Evolutionary conservation across 176 grass and related monocot species (phyloP).

Genomic region (Oryza meyeriana): DNA sequence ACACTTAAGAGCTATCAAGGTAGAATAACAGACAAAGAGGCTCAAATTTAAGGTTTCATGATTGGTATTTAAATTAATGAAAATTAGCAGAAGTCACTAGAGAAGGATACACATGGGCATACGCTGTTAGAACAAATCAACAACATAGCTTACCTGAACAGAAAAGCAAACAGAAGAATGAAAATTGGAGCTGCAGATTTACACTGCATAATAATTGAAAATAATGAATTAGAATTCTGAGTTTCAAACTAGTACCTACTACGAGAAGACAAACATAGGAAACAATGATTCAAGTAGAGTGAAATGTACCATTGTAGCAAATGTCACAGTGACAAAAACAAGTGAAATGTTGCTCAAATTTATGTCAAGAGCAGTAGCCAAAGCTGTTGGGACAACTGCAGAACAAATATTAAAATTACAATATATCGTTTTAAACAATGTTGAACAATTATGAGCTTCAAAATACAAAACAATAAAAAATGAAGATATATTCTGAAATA

Average conservation of each 20-base stretch:
- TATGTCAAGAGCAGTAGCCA: conserved; percentile 91
- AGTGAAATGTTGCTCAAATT: conserved; percentile 97
- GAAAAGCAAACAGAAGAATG: conserved; percentile 94
- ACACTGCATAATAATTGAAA: conserved; percentile 60
- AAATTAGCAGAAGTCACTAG: not conserved
- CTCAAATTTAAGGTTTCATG: conserved; percentile 8
- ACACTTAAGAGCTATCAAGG: not conserved
- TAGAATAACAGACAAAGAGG: not conserved
- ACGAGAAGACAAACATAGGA: not conserved
- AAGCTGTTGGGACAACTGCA: conserved; percentile 93
- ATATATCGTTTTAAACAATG: not conserved
- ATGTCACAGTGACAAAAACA: conserved; percentile 97
- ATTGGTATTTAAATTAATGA: conserved; percentile 5
- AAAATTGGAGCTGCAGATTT: conserved; percentile 98
- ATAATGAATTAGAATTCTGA: conserved; percentile 22
- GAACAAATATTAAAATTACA: conserved; percentile 35
- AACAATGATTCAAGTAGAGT: conserved; percentile 22
- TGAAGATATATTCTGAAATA: not conserved
- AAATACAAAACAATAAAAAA: conserved; percentile 6
- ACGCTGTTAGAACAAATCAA: not conserved
- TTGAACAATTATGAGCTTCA: not conserved
- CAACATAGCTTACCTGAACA: conserved; percentile 66
- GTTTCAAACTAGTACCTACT: not conserved
- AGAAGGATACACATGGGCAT: not conserved
- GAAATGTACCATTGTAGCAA: conserved; percentile 96